Evolutionary conservation across 140 eudicot species (phyloP), one percentile per base, ranked within the genome.

Genomic region (Ambrosia hybrid): DNA sequence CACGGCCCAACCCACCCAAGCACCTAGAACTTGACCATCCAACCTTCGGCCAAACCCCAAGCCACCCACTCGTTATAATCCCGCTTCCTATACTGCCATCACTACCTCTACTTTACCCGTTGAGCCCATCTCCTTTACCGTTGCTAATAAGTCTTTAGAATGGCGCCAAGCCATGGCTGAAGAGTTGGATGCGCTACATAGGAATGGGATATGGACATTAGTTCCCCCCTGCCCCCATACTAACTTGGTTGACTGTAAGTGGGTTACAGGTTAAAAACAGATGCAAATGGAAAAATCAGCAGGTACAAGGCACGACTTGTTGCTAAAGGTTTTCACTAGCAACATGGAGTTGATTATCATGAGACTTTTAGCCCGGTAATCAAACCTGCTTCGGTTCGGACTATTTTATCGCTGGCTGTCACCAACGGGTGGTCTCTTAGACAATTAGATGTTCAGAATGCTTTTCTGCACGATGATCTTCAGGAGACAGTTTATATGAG

Each of bases 91-190:
- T 7, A 16, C 10, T 13, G 49, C 45, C 30, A 63, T 51, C 51
- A 37, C 51, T 6, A 4, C 11, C 11, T 0, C 51, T 1, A 4
- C 1, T 4, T 15, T n/a, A 13, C 26, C 16, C 4, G 30, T 14
- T 6, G 68, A 37, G 36, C 68, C 68, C 0, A 38, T 51, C 9
- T 63, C 51, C 9, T 63, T 63, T 63, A 15, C 68, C 68, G 9
- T 63, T 63, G 68, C 68, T 15, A 63, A 63, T 3, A 37, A 17
- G 21, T 16, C 62, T 56, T 6, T 21, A 2, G 62, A 56, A 21
- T 56, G 62, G 62, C 62, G 36, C 21, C 62, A 4, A 15, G 62
- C 62, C 36, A 56, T 56, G 36, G 36, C 36, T 17, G 36, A 56
- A 2, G 61, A 53, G 30, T 21, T 21, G 30, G 30, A 21, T 21